Base-by-base conservation (phyloP, 2,329 filamentous ascomycete species). In the Aureobasidium sp. region DNA sequence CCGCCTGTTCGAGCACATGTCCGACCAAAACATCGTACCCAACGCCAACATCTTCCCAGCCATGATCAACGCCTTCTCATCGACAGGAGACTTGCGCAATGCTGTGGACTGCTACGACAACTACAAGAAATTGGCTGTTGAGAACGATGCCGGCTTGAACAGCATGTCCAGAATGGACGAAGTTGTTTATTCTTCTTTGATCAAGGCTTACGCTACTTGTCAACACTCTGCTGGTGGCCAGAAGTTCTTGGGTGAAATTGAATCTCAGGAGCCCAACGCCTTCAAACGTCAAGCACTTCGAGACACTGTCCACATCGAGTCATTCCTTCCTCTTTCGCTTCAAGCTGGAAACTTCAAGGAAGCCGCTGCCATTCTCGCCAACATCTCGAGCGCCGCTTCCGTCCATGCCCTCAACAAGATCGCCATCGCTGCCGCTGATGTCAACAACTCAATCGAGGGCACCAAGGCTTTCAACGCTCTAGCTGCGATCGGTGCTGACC, bases 31-130 rank as follows among this genome's bases (percentile, higher is more conserved):
- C 62, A 83, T 90, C 25, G 82, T 84, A 16, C 90, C 93, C 0
- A 86, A 88, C 63, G 87, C 91, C 5, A 85, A 88, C 49, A 90
- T 93, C 58, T 97, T 96, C 76, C 89, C 91, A 1, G 83, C 87
- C 21, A 96, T 99, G 90, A 97, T 99, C 72, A 86, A 89, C n/a
- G 91, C 92, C 0, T 97, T 96, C 71, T 90, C 90, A 63, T 83
- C 83, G 45, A 83, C 83, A 11, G 89, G 91, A 54, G 91, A 97
- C 71, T 78, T 97, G 48, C 81, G 86, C 68, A 95, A 89, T 67
- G 94, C 92, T 25, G 90, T 97, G 7, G 91, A 96, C 73, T 91
- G 91, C 75, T 99, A 97, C 77, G 93, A 95, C 66, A 90, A 96
- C 75, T 97, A 97, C 80, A 91, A 91, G 70, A 84, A 85, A 49